phyloP scores from a whole-genome alignment of 1,139 yeast species.

The Eremothecium sinecaudum region DNA sequence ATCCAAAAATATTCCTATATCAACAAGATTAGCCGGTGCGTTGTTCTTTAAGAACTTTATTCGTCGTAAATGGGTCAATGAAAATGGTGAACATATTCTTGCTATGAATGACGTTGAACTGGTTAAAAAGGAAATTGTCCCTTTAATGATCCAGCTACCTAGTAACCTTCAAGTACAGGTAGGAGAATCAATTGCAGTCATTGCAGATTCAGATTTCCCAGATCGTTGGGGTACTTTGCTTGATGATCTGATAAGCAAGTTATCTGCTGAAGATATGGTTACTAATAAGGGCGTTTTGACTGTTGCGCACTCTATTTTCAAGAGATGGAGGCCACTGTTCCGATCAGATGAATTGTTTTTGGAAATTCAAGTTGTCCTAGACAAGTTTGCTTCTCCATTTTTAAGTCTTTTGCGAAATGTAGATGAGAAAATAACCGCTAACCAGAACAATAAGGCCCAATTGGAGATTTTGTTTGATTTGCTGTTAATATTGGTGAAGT shows the following conservation, averaged over 20 bases:
- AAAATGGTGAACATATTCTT: conserved; percentile 69
- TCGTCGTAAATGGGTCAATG: conserved; percentile 81
- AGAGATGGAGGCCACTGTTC: conserved; percentile 92
- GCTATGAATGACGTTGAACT: conserved; percentile 52
- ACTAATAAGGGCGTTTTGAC: conserved; percentile 77
- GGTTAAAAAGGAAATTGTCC: conserved; percentile 68
- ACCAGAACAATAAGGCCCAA: conserved; percentile 38
- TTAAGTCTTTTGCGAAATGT: conserved; percentile 54
- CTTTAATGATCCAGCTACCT: conserved; percentile 76
- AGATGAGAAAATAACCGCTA: conserved; percentile 53
- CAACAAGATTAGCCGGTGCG: conserved; percentile 79
- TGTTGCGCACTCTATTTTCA: conserved; percentile 92
- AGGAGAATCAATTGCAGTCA: conserved; percentile 85
- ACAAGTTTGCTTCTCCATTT: conserved; percentile 78
- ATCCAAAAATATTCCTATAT: conserved; percentile 41
- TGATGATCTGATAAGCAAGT: conserved; percentile 61
- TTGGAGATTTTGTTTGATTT: conserved; percentile 57
- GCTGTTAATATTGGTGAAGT: conserved; percentile 59
- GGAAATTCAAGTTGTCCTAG: conserved; percentile 81
- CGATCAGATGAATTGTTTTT: conserved; percentile 81
- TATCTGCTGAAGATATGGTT: conserved; percentile 52
- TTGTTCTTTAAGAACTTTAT: conserved; percentile 83
- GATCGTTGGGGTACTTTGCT: conserved; percentile 75
- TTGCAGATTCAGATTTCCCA: conserved; percentile 96
- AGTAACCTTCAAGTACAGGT: conserved; percentile 71